phyloP scores from a whole-genome alignment of 345 rosid genomes.

The Hypericum perforatum region DNA sequence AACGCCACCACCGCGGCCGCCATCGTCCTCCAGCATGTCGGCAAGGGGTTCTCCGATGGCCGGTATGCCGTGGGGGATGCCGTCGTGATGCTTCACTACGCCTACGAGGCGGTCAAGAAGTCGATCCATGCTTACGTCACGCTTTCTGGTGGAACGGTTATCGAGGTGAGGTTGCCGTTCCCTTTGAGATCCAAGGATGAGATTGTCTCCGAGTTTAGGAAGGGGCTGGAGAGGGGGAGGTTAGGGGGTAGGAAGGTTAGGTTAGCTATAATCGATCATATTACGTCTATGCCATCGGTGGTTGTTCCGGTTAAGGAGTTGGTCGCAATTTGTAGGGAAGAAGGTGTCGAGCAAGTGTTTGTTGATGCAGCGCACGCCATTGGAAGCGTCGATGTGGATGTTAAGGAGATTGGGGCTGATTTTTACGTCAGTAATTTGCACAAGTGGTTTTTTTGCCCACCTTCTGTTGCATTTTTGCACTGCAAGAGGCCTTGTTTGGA shows the following conservation, averaged over 20 bases:
- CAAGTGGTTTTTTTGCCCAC: slow-evolving; percentile 95
- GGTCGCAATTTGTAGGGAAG: slow-evolving; percentile 71
- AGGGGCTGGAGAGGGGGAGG: slow-evolving; percentile 57
- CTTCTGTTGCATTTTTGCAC: slow-evolving; percentile 80
- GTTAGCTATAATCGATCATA: slow-evolving; percentile 87
- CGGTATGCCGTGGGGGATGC: slow-evolving; percentile 35
- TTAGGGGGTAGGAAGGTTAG: slow-evolving; percentile 55
- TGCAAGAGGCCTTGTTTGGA: slow-evolving; percentile 40
- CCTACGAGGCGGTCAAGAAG: slow-evolving; percentile 76
- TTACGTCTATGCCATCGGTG: slow-evolving; percentile 86
- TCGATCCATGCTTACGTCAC: slow-evolving; percentile 81
- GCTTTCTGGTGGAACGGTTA: slow-evolving; percentile 74
- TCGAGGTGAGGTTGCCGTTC: slow-evolving; percentile 78
- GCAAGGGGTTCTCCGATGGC: slow-evolving; percentile 50
- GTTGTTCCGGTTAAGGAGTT: slow-evolving; percentile 68
- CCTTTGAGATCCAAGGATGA: slow-evolving; percentile 60
- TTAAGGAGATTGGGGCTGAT: slow-evolving; percentile 89
- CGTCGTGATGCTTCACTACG: slow-evolving; percentile 61
- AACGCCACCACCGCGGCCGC: slow-evolving; percentile 80
- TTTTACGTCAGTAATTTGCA: slow-evolving; percentile 80
- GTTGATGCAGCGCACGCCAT: slow-evolving; percentile 94
- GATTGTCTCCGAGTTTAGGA: slow-evolving; percentile 47
- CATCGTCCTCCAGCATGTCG: slow-evolving; percentile 61
- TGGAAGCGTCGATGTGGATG: slow-evolving; percentile 76
- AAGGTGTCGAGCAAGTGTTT: slow-evolving; percentile 83